Conservation (phyloP, 192 early-diverging fungal genomes). For the Chytriomyces sp. region DNA sequence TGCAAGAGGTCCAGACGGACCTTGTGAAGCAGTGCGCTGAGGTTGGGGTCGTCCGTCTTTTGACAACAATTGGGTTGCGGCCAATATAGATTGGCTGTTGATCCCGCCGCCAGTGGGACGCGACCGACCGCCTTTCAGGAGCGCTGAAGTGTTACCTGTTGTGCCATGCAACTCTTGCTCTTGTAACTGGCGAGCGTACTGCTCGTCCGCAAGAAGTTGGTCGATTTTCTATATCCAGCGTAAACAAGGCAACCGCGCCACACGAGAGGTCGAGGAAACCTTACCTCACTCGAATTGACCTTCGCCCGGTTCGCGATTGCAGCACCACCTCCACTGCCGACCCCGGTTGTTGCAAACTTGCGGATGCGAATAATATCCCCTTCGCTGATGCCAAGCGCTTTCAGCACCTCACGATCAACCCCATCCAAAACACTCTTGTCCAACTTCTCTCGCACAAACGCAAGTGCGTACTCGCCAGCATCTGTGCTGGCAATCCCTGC, state of each 20-base stretch:
- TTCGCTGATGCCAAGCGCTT: slow-evolving; percentile 79
- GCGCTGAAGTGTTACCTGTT: slow-evolving; percentile 16
- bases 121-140: slow-evolving; percentile 21
- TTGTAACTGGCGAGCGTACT: slow-evolving; percentile 80
- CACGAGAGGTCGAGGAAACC: background rate
- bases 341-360: slow-evolving; percentile 47
- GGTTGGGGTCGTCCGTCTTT: slow-evolving; percentile 22
- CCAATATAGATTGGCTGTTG: slow-evolving; percentile 29
- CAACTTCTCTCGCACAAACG: slow-evolving; percentile 85
- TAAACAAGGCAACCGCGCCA: slow-evolving; percentile 52
- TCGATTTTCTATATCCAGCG: slow-evolving; percentile 41
- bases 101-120: slow-evolving; percentile 28
- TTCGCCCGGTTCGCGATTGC: slow-evolving; percentile 1
- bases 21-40: background rate
- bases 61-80: slow-evolving; percentile 23
- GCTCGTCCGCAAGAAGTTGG: slow-evolving; percentile 80
- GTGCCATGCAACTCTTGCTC: slow-evolving; percentile 57
- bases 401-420: slow-evolving; percentile 73
- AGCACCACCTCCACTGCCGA: background rate
- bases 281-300: background rate
- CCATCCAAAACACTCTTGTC: slow-evolving; percentile 78
- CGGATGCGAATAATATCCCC: slow-evolving; percentile 80
- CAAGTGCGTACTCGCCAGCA: slow-evolving; percentile 77
- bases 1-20: background rate
- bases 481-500: slow-evolving; percentile 71